Evolutionary conservation across 1,284 basidiomycete species (phyloP), one percentile per base, ranked within the genome.

Genomic region (Ceratobasidium sp.): DNA sequence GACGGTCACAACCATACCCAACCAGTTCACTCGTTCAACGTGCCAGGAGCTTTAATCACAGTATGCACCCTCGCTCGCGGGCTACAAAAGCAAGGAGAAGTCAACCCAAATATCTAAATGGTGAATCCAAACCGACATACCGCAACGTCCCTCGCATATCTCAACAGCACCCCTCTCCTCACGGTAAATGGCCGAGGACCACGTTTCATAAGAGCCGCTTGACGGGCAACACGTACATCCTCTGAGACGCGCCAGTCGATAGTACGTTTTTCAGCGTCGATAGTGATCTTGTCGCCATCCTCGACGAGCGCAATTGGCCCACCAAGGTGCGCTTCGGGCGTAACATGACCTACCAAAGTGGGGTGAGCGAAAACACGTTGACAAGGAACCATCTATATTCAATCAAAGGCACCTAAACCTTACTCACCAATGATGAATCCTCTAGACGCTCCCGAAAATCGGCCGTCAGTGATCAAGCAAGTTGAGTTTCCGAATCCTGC

Each of bases 261-360:
- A 24, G 88, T 88, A 81, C 94, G 90, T 66, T 85, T 89, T 79
- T 88, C 89, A 7, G 95, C 87, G 81, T 96, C 93, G 77, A 96
- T 93, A 77, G 90, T 80, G 79, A 96, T 92, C 74, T 86, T 86
- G 81, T 99, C 97, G 4, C 96, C 98, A 80, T 98, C 96, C 80
- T 92, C 84, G 51, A 98, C 92, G 22, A 99, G 89, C 13, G 94
- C 97, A 79, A 99, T 98, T 11, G 97, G 96, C 1, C 97, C 97
- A 76, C 97, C 97, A 54, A 93, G 86, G 69, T 90, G 89, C n/a
- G 95, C 94, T 83, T 96, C 94, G 27, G 97, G 97, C 0, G 95
- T 93, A 61, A 96, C 93, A 79, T 98, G 95, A 5, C 94, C 94
- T 83, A 84, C 83, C 19, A 75, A 63, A 31, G 31, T 53, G 41